These are phyloP conservation scores for Mallotus nudiflorus DNA, from an alignment of 345 rosid genomes.

Conservation along the genomic window DNA sequence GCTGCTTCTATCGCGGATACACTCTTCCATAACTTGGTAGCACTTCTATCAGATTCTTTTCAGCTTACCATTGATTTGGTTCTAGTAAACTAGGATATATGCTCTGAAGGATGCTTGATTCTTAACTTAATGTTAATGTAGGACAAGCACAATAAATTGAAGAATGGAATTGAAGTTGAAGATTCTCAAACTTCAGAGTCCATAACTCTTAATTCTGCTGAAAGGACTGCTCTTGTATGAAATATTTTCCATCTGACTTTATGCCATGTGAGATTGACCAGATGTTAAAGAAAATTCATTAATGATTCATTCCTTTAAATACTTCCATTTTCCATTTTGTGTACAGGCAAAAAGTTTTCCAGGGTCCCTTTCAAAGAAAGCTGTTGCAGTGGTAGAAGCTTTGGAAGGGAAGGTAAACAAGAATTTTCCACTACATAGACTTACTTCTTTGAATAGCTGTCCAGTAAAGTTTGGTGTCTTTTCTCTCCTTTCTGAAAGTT, in stretches of 20 bases:
- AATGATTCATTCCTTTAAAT: conserved; percentile 2
- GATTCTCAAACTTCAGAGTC: conserved; percentile 56
- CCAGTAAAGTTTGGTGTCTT: too few species aligned
- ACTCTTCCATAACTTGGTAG: conserved; percentile 74
- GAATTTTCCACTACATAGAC: background rate
- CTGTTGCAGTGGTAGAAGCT: conserved; percentile 66
- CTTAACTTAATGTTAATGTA: conserved; percentile 25
- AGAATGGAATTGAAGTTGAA: conserved; percentile 69
- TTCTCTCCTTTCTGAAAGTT: too few species aligned
- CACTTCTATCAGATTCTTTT: conserved; percentile 15
- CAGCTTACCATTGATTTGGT: conserved; percentile 7
- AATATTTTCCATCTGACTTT: conserved; percentile 13
- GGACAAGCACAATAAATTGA: conserved; percentile 77
- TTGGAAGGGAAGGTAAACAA: conserved; percentile 83
- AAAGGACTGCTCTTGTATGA: conserved; percentile 73
- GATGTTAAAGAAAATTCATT: background rate
- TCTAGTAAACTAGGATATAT: conserved; percentile 17
- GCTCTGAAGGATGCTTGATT: conserved; percentile 16
- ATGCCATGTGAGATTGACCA: background rate
- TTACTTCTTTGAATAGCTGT: conserved; percentile 7
- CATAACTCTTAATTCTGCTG: conserved; percentile 49
- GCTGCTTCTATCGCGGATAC: conserved; percentile 69
- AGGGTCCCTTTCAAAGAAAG: conserved; percentile 67
- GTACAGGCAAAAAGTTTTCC: conserved; percentile 80
- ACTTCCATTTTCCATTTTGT: conserved; percentile 27